Conservation (phyloP, 768 basidiomycete genomes). For the Chalciporus pseudorubinellus region DNA sequence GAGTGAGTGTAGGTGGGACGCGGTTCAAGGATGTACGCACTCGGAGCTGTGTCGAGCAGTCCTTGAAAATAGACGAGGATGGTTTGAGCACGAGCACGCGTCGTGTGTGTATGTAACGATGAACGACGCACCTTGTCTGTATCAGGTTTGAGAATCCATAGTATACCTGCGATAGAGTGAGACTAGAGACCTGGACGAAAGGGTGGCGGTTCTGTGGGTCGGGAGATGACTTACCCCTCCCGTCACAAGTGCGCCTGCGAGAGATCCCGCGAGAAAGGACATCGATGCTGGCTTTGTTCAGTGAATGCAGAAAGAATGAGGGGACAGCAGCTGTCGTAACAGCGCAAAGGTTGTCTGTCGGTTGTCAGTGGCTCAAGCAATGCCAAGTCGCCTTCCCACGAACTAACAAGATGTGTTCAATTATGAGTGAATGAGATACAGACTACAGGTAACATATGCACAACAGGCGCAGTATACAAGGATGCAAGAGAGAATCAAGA, state of each 20-base stretch:
- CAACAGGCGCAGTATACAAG: not conserved
- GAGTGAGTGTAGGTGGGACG: too few relatives aligned
- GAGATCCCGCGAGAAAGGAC: slow-evolving; percentile 62
- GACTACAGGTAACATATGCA: not conserved
- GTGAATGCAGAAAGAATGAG: not conserved
- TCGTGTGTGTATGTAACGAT: not conserved
- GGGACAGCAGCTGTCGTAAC: not conserved
- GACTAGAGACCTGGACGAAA: not conserved
- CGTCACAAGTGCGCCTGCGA: slow-evolving; percentile 67
- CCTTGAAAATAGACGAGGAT: slow-evolving; percentile 33
- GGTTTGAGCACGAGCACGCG: not conserved
- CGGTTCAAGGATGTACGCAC: slow-evolving; percentile 37
- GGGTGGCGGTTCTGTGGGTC: too few relatives aligned
- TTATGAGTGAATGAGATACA: slow-evolving; percentile 1
- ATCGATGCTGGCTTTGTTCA: slow-evolving; percentile 30
- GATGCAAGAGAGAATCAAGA: slow-evolving; percentile 1
- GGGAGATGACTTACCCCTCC: slow-evolving; percentile 48
- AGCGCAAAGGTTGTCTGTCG: too few relatives aligned
- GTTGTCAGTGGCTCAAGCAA: too few relatives aligned
- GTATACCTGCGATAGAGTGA: slow-evolving; percentile 48
- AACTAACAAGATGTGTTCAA: not conserved
- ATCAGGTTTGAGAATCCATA: slow-evolving; percentile 71
- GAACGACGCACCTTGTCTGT: slow-evolving; percentile 46
- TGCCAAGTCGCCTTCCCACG: slow-evolving; percentile 9
- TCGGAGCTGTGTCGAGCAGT: slow-evolving; percentile 55